Percentiles rank a stretch among this genome's conserved stretches.
These are phyloP conservation scores for Thymus mandschuricus DNA, from an alignment of 257 asterid species.

Conservation along the genomic window DNA sequence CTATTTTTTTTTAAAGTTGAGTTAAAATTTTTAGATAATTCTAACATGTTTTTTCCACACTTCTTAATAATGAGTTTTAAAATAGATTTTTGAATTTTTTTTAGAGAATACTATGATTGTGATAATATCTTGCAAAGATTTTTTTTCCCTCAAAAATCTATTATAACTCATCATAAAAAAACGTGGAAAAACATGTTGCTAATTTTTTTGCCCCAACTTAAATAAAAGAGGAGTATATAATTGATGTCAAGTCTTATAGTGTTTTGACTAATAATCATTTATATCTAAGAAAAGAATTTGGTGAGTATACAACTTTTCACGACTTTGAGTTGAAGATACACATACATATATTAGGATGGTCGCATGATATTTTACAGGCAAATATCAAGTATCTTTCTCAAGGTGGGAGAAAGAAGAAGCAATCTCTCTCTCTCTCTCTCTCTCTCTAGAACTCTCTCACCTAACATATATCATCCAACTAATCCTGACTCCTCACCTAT, in stretches of 20 bases:
- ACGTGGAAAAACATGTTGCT: no score
- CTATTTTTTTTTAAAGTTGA: no score
- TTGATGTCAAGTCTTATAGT: not conserved
- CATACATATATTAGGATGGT: not conserved
- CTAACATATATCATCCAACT: conserved; percentile 57
- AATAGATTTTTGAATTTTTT: no score
- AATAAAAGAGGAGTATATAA: no score
- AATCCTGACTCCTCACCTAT: conserved; percentile 61
- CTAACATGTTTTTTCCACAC: no score
- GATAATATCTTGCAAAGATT: no score
- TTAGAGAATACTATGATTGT: no score
- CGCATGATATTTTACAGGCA: conserved; percentile 8
- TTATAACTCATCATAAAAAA: no score
- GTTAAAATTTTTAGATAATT: no score
- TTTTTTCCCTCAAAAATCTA: no score
- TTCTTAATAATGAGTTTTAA: no score
- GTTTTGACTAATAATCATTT: not conserved
- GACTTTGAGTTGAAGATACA: conserved; percentile 39
- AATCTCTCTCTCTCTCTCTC: conserved; percentile 49
- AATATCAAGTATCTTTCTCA: conserved; percentile 30
- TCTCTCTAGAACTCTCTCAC: conserved; percentile 23
- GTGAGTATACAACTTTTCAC: conserved; percentile 1
- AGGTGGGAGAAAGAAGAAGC: conserved; percentile 42
- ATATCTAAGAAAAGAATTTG: not conserved
- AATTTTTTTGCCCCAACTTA: no score